Percentiles rank a stretch among this genome's conserved stretches.
These are phyloP conservation scores for Tinospora cordifolia DNA, from an alignment of 164 flowering plant genomes.

Conservation along the genomic window DNA sequence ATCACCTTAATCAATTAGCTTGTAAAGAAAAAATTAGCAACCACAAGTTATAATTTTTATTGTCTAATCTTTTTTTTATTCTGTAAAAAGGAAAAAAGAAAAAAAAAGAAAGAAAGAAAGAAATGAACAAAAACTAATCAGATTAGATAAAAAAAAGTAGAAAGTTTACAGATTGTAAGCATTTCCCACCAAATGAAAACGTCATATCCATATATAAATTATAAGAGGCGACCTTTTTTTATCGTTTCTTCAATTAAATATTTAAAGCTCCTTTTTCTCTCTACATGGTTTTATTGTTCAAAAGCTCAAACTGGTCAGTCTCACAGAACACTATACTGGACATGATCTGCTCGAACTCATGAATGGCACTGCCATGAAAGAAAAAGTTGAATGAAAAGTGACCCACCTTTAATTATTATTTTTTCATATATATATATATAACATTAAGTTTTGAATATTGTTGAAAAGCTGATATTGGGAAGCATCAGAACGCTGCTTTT, in stretches of 20 bases:
- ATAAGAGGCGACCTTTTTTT: background rate
- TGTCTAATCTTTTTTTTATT: too few relatives aligned
- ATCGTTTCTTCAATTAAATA: too few relatives aligned
- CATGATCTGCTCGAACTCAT: conserved; percentile 4
- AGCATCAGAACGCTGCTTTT: background rate
- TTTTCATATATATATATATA: background rate
- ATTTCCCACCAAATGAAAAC: background rate
- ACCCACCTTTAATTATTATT: background rate
- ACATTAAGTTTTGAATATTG: background rate
- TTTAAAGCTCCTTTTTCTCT: background rate
- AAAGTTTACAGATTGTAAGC: too few relatives aligned
- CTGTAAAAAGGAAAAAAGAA: too few relatives aligned
- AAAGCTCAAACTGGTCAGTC: background rate
- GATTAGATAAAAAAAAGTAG: too few relatives aligned
- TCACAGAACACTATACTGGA: background rate
- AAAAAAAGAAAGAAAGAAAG: background rate
- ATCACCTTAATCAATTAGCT: too few relatives aligned
- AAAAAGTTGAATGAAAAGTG: background rate
- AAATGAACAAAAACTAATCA: background rate
- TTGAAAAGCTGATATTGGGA: background rate
- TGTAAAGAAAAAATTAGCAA: too few relatives aligned
- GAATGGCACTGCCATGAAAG: background rate
- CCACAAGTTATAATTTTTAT: too few relatives aligned
- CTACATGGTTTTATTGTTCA: background rate
- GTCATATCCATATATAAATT: background rate